Evolutionary conservation across 306 rosid species (phyloP).

Genomic region (Fragaria nilgerrensis): DNA sequence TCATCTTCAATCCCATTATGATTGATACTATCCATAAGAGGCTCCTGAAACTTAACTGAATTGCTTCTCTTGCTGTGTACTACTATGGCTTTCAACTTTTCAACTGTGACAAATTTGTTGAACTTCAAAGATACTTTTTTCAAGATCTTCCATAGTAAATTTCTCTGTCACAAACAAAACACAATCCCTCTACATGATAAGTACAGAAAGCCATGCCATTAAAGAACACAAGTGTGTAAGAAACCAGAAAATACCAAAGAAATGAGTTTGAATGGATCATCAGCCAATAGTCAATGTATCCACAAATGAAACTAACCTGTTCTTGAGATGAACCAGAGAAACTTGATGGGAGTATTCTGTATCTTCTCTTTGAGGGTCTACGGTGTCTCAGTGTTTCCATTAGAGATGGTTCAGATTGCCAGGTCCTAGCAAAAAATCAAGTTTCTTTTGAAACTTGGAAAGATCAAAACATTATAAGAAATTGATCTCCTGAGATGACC

Average conservation of each 20-base stretch:
- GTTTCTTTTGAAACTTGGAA: neutral
- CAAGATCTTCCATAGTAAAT: conserved; percentile 13
- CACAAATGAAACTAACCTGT: neutral
- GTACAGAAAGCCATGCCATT: neutral
- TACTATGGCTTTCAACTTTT: neutral
- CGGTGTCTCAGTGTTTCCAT: conserved; percentile 14
- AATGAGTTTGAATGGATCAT: neutral
- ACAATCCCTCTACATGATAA: neutral
- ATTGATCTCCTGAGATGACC: neutral
- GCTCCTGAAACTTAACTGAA: neutral
- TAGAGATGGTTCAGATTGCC: conserved; percentile 8
- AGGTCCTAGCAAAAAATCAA: neutral
- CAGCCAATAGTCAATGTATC: neutral
- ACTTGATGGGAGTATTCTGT: conserved; percentile 2
- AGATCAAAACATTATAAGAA: neutral
- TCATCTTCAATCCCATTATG: conserved; percentile 1
- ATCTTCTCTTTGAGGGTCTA: conserved; percentile 2
- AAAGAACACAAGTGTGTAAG: neutral
- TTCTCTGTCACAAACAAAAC: conserved; percentile 11
- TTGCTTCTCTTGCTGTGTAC: neutral
- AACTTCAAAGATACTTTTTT: neutral
- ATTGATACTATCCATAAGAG: neutral
- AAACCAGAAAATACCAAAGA: neutral
- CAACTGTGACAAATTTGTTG: neutral
- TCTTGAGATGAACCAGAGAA: conserved; percentile 2